Base-by-base conservation (phyloP, 169 alveolate genomes). In the Cryptosporidium xiaoi region DNA sequence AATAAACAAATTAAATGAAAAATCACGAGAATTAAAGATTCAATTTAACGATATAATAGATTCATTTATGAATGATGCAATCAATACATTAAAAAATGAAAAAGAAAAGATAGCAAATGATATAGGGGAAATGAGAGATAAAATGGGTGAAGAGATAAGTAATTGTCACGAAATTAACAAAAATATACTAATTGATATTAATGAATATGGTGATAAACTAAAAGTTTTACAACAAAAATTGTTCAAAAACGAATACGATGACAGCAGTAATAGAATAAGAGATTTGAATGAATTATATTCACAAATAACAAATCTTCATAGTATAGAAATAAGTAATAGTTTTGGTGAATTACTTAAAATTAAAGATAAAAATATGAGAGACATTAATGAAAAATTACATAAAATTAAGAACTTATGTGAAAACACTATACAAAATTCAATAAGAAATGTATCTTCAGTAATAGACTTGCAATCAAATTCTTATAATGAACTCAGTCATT, bases 1-100 rank as follows among this genome's bases (percentile, higher is more conserved):
- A 53, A 6, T 77, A 27, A 46, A 64, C 2, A 29, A 34, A 44
- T 15, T 77, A 31, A 66, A 77, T 8, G 46, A 56, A 66, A 77
- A 24, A 44, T 36, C 87, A 18, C 31, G 20, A 31, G 71, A 44
- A 48, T 15, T 77, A 29, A 77, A 77, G 29, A 56, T 8, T 24
- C 87, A 62, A n/a, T 60, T 77, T 18, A 56, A 66, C 27, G 18
- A 60, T 44, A 31, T 77, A 29, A 64, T 77, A 44, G 87, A 77
- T 50, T 40, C 36, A 48, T 77, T 77, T 77, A 71, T 77, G 24
- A 71, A 40, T 29, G 71, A 62, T 33, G 34, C 87, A 15, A 46
- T 51, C 20, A n/a, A 77, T 15, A 50, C 48, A 8, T 29, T 77
- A 8, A 36, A 18, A 34, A 53, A 24, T 20, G 71, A 56, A 27